Evolutionary conservation across 495 filamentous ascomycete genomes (phyloP), one percentile per base, ranked within the genome.

Genomic region (Endocarpon pusillum): DNA sequence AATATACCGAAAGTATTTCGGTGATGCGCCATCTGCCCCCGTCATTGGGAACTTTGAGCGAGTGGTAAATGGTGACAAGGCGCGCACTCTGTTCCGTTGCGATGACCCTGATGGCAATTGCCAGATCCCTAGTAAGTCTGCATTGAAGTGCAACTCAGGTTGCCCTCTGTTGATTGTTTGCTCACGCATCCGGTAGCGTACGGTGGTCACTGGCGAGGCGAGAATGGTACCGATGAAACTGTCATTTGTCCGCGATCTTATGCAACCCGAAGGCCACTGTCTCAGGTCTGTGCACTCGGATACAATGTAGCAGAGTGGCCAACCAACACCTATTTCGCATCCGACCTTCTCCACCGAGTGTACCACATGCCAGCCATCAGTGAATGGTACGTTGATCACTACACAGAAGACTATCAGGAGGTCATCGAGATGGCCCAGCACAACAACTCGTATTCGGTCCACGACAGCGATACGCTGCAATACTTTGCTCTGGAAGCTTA

Each of bases 31-130:
- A 2, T 63, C 65, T 2, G 56, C 59, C 18, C 57, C 61, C 34
- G 54, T 60, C 3, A 51, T 70, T 32, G 70, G 69, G 3, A 64
- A 62, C 50, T 70, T 54, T 42, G 61, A 67, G 23, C 50, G 58
- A 22, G 51, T 73, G 18, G 48, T 64, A 41, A 55, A 48, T 29
- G 66, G 54, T 0, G 55, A 68, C 25, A 57, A 58, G n/a, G 42
- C 46, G 4, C 51, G 54, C 10, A 53, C 67, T 10, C 42, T 65
- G 9, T 71, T 72, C 41, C 57, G 68, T 7, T 73, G 70, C 38
- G 71, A 76, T 38, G 62, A 75, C 37, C 55, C 62, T 1, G 71
- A 76, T 39, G 45, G 54, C 1, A 73, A 75, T 50, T 75, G 67
- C 36, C 45, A 43, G 3, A 47, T 62, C 24, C 57, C 59, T 29